phyloP scores from a whole-genome alignment of 1,284 basidiomycete genomes.

The Apiotrichum gracile region DNA sequence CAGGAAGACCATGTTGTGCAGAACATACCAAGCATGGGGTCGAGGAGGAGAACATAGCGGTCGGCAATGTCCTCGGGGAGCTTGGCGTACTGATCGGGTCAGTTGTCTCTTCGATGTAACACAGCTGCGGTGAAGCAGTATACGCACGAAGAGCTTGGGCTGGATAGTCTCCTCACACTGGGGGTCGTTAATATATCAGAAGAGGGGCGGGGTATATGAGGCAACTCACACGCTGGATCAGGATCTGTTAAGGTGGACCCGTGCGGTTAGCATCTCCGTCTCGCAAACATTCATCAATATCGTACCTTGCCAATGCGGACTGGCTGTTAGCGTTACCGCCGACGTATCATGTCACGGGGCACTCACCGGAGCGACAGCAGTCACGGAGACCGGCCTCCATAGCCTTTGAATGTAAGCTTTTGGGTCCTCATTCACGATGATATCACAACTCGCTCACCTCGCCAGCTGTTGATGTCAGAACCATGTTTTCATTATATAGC shows the following conservation, averaged over 20 bases:
- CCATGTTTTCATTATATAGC: neutral
- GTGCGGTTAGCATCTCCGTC: conserved; percentile 19
- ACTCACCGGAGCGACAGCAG: conserved; percentile 60
- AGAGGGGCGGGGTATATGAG: neutral
- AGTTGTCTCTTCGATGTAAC: neutral
- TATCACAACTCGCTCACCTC: conserved; percentile 18
- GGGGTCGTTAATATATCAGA: neutral
- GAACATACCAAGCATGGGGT: conserved; percentile 87
- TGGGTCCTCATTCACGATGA: neutral
- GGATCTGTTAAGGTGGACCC: conserved; percentile 55
- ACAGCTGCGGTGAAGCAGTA: no score
- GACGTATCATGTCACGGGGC: conserved; percentile 15
- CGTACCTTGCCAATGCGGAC: conserved; percentile 48
- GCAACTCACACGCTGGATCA: conserved; percentile 74
- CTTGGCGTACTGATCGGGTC: conserved; percentile 54
- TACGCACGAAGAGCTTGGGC: conserved; percentile 68
- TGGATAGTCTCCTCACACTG: conserved; percentile 87
- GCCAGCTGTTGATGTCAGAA: conserved; percentile 25
- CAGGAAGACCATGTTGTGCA: neutral
- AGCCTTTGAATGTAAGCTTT: conserved; percentile 53
- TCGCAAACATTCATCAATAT: neutral
- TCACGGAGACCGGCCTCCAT: conserved; percentile 93
- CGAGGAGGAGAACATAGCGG: conserved; percentile 88
- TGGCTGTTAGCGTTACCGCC: conserved; percentile 5
- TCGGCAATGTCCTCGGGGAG: conserved; percentile 87